phyloP scores from a whole-genome alignment of 2,329 filamentous ascomycete genomes.

The Apiospora pterosperma region DNA sequence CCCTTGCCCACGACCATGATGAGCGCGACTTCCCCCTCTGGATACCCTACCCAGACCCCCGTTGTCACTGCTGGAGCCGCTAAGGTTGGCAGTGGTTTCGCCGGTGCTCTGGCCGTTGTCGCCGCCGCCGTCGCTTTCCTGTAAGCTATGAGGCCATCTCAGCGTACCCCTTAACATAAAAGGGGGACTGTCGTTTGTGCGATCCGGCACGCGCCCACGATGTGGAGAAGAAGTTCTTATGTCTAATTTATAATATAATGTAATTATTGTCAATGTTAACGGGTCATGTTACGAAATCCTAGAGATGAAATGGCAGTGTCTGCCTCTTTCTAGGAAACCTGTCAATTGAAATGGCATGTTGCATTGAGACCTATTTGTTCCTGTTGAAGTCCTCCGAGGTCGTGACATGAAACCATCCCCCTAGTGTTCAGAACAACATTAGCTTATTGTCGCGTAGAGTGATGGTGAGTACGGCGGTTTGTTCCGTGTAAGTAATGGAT shows the following conservation, averaged over 20 bases:
- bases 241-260: slow-evolving; percentile 3
- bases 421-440: too few relatives aligned
- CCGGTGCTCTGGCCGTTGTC: slow-evolving; percentile 18
- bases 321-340: too few relatives aligned
- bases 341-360: background rate
- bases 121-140: slow-evolving; percentile 19
- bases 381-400: too few relatives aligned
- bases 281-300: background rate
- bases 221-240: background rate
- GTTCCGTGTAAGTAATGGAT: too few relatives aligned
- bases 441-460: too few relatives aligned
- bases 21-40: slow-evolving; percentile 7
- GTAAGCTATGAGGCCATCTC: slow-evolving; percentile 7
- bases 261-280: slow-evolving; percentile 1
- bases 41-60: slow-evolving; percentile 10
- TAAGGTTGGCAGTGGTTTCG: slow-evolving; percentile 22
- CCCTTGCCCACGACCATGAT: background rate
- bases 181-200: background rate
- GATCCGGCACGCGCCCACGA: background rate
- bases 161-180: background rate
- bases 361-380: background rate
- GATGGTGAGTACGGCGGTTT: too few relatives aligned
- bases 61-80: slow-evolving; percentile 18
- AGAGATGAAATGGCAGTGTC: too few relatives aligned
- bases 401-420: too few relatives aligned